Evolutionary conservation across 352 stramenopile genomes (phyloP).

Genomic region (Phytophthora capsici): DNA sequence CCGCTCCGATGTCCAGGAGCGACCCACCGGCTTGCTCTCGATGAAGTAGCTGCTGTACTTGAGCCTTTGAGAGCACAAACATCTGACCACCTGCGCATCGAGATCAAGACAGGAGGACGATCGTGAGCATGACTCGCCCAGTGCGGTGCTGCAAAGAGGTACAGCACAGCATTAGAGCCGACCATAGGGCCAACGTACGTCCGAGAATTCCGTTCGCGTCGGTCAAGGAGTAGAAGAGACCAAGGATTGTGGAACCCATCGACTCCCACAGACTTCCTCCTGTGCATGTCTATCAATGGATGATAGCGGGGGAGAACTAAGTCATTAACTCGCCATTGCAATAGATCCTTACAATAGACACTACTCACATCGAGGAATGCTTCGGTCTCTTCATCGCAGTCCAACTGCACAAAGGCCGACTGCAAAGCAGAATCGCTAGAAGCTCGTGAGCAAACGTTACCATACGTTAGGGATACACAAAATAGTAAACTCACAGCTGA

Average conservation of each 20-base stretch:
- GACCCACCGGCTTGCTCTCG: constrained; percentile 50
- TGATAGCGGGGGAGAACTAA: not conserved
- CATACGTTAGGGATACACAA: not conserved
- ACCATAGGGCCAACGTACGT: constrained; percentile 49
- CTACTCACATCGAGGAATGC: constrained; percentile 66
- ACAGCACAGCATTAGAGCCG: constrained; percentile 6
- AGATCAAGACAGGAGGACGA: constrained; percentile 16
- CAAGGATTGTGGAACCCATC: constrained; percentile 67
- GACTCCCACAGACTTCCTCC: constrained; percentile 72
- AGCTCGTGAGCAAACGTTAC: constrained; percentile 1
- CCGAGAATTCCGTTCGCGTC: constrained; percentile 85
- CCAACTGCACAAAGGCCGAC: constrained; percentile 69
- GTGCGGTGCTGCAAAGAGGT: constrained; percentile 16
- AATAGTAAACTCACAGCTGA: constrained; percentile 45
- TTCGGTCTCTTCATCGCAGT: constrained; percentile 80
- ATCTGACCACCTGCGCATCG: constrained; percentile 76
- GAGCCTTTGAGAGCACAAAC: constrained; percentile 82
- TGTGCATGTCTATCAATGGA: constrained; percentile 67
- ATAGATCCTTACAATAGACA: not conserved
- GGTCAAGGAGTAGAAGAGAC: constrained; percentile 84
- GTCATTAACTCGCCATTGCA: too few species aligned
- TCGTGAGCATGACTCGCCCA: constrained; percentile 20
- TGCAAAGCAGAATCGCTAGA: constrained; percentile 65
- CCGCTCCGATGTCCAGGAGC: constrained; percentile 83
- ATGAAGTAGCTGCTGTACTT: constrained; percentile 72